These are phyloP conservation scores for Flaveria ramosissima DNA, from an alignment of 129 eudicot species.

Conservation along the genomic window DNA sequence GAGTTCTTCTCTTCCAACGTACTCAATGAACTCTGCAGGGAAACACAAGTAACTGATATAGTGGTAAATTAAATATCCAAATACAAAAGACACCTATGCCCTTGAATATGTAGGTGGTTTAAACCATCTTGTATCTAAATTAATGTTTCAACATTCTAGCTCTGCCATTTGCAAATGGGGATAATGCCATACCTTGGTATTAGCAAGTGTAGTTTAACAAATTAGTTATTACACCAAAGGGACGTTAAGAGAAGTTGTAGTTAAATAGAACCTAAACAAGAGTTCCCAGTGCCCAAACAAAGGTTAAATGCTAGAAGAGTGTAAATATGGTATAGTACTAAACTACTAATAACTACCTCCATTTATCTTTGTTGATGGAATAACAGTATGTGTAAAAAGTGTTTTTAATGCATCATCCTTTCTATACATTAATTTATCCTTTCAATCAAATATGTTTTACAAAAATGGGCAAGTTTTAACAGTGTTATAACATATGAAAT, in stretches of 20 bases:
- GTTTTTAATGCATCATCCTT: slow-evolving; percentile 8
- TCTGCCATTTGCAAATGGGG: not conserved
- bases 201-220: not conserved
- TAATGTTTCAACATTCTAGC: not conserved
- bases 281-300: not conserved
- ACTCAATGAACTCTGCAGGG: slow-evolving; percentile 64
- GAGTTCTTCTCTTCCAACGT: slow-evolving; percentile 71
- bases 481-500: not conserved
- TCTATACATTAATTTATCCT: not conserved
- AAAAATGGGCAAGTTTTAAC: not conserved
- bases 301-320: not conserved
- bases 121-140: not conserved
- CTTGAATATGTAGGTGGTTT: not conserved
- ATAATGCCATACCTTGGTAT: slow-evolving; percentile 7
- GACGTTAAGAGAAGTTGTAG: not conserved
- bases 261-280: not conserved
- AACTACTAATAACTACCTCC: not conserved
- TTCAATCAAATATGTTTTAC: not conserved
- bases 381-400: not conserved
- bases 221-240: not conserved
- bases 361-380: slow-evolving; percentile 8
- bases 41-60: slow-evolving; percentile 14
- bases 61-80: not conserved
- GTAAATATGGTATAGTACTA: too few species aligned
- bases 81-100: slow-evolving; percentile 9